Evolutionary conservation across 441 rosid species (phyloP).

Genomic region (Corymbia citriodora): DNA sequence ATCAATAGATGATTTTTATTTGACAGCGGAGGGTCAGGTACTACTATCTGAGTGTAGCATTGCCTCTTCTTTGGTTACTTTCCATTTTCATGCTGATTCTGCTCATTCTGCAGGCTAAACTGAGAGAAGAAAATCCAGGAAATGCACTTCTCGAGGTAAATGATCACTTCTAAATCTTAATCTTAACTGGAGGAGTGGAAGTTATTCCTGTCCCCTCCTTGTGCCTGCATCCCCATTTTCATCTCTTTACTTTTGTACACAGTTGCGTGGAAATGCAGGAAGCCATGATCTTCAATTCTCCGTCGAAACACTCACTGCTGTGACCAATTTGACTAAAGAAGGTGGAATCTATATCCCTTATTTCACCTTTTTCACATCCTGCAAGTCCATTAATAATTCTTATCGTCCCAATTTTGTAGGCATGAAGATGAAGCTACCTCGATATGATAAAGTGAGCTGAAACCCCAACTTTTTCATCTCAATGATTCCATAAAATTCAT

Average conservation of each 20-base stretch:
- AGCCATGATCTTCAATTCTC: slow-evolving; percentile 94
- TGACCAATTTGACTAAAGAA: slow-evolving; percentile 56
- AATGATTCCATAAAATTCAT: background rate
- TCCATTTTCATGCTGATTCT: background rate
- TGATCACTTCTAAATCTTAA: background rate
- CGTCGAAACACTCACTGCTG: slow-evolving; percentile 55
- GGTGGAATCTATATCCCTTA: slow-evolving; percentile 32
- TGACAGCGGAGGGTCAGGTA: slow-evolving; percentile 89
- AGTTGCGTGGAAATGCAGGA: slow-evolving; percentile 97
- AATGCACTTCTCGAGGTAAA: slow-evolving; percentile 84
- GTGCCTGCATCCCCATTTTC: background rate
- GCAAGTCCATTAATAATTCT: background rate
- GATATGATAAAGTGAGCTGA: slow-evolving; percentile 67
- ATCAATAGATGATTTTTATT: slow-evolving; percentile 92
- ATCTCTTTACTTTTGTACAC: slow-evolving; percentile 5
- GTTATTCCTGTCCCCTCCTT: background rate
- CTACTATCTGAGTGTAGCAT: background rate
- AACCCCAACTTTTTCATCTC: slow-evolving; percentile 4
- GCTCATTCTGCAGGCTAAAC: slow-evolving; percentile 44
- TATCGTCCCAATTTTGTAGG: slow-evolving; percentile 35
- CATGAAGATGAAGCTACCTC: slow-evolving; percentile 85
- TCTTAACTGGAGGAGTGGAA: background rate
- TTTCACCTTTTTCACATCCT: background rate
- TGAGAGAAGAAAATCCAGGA: slow-evolving; percentile 70
- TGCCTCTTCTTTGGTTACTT: background rate